These are phyloP conservation scores for Oxyria digyna DNA, from an alignment of 148 eudicot genomes.

Conservation along the genomic window DNA sequence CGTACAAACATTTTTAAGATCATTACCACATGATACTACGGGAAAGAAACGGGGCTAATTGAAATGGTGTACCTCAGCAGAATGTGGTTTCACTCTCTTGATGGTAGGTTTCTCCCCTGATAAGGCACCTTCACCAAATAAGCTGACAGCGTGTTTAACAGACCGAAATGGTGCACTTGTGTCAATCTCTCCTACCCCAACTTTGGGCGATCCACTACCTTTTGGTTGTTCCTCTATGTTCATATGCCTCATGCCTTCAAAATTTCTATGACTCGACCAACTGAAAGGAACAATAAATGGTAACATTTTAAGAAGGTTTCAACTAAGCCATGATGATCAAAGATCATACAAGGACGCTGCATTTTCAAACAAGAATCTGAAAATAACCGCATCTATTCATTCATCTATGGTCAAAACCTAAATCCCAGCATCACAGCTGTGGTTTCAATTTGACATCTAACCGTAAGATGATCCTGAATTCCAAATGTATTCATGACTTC, in stretches of 20 bases:
- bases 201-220: slow-evolving; percentile 51
- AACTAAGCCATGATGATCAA: background rate
- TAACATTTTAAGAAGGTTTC: background rate
- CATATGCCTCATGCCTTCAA: background rate
- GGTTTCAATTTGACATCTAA: background rate
- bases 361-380: background rate
- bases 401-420: background rate
- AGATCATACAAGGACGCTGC: background rate
- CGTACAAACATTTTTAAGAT: background rate
- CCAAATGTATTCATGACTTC: background rate
- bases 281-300: background rate
- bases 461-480: background rate
- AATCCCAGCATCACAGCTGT: background rate
- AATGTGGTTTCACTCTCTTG: slow-evolving; percentile 50
- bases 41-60: background rate
- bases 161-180: slow-evolving; percentile 98
- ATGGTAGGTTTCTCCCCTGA: slow-evolving; percentile 65
- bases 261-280: background rate
- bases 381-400: background rate
- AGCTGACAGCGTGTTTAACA: slow-evolving; percentile 91
- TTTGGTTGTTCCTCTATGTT: slow-evolving; percentile 32
- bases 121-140: slow-evolving; percentile 80
- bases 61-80: slow-evolving; percentile 56
- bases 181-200: slow-evolving; percentile 84
- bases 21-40: background rate